Base-by-base conservation (phyloP, 179 eudicot genomes). In the Silene noctiflora region DNA sequence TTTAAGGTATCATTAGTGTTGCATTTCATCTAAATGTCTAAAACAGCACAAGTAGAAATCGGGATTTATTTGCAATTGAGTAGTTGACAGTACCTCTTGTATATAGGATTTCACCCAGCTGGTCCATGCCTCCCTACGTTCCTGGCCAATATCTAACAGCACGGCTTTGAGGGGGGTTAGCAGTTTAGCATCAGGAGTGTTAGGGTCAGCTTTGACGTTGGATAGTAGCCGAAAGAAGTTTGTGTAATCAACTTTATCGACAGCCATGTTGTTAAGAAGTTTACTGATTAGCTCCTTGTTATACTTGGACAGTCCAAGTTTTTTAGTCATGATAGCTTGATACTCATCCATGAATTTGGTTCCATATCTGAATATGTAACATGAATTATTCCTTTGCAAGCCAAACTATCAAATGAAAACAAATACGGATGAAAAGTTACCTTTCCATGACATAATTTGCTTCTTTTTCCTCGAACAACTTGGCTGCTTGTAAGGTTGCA, bases 211-310 rank as follows among this genome's bases (percentile, higher is more conserved):
- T 86, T 90, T 91, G 74, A 96, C 76, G 74, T 90, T 96, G 70
- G 98, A 90, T 72, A 96, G 99, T 67, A 89, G 72, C 69, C 99
- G 88, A 68, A 96, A 96, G 85, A 96, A 96, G 72, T 93, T 96
- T 4, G 99, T 96, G 85, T 96, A 96, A 79, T 96, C 99, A 59
- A 96, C 99, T 91, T 93, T 96, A 83, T 96, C 98, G 22, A 96
- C 97, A 64, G 99, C 99, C 98, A 96, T 84, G 81, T 96, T 96
- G 88, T 93, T 96, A 4, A 96, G 94, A 76, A 96, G 94, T 84
- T 90, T 89, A 72, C 98, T 85, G 74, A 93, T 91, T 84, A 93
- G 75, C 72, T 93, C 97, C 83, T 96, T 96, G 71, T 86, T 94
- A 86, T 96, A 96, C 86, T 89, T 96, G 10, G 90, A 85, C 73